phyloP scores from a whole-genome alignment of 306 rosid genomes.

The Ochetophila trinervis region DNA sequence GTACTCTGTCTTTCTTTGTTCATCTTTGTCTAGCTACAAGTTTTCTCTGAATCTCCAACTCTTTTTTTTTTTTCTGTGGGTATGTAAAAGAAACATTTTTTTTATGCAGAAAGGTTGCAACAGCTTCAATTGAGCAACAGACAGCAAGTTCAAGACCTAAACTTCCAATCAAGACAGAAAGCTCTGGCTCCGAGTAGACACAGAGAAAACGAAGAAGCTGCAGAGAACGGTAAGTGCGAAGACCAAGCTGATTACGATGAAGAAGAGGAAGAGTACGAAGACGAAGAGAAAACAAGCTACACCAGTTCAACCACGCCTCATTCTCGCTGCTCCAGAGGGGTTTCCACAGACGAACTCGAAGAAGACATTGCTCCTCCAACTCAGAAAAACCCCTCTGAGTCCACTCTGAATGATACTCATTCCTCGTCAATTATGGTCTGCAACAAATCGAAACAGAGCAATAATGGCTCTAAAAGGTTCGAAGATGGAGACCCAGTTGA shows the following conservation, averaged over 20 bases:
- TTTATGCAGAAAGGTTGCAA: conserved; percentile 51
- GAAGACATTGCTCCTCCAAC: conserved; percentile 19
- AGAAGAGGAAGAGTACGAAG: conserved; percentile 43
- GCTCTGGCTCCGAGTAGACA: conserved; percentile 22
- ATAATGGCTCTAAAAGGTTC: conserved; percentile 22
- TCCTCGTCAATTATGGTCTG: background rate
- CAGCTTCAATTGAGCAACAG: conserved; percentile 34
- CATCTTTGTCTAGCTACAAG: background rate
- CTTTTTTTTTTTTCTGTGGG: no score
- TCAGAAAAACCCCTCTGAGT: conserved; percentile 6
- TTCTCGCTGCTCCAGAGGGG: conserved; percentile 81
- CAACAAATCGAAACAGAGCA: background rate
- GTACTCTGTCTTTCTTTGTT: conserved; percentile 17
- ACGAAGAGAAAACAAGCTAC: conserved; percentile 56
- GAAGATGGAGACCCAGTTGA: conserved; percentile 18
- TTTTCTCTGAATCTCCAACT: background rate
- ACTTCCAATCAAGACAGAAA: conserved; percentile 25
- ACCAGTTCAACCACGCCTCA: conserved; percentile 70
- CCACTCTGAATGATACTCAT: background rate
- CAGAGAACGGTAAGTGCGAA: conserved; percentile 17
- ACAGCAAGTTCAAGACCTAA: conserved; percentile 33
- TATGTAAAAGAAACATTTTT: background rate
- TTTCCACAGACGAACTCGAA: conserved; percentile 61
- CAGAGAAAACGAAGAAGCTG: conserved; percentile 32
- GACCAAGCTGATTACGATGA: conserved; percentile 35